Percentiles rank a stretch among this genome's conserved stretches.
Evolutionary conservation across 2,329 filamentous ascomycete species (phyloP).

Genomic region (Podosphaera fusca): DNA sequence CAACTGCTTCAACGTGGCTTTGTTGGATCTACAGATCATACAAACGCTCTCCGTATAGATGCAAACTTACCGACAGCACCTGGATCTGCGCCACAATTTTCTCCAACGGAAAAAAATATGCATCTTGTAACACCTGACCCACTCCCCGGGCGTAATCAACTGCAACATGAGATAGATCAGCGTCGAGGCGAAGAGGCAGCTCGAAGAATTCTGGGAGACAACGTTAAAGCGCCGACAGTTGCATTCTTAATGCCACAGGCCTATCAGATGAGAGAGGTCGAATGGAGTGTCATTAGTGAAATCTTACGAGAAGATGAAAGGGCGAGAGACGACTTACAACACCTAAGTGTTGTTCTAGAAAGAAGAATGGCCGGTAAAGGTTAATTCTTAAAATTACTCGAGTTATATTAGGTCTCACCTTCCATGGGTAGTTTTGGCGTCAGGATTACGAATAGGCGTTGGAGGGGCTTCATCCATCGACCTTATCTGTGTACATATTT

Average conservation of each 20-base stretch:
- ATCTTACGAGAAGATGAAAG: conserved; percentile 15
- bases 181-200: conserved; percentile 32
- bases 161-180: conserved; percentile 23
- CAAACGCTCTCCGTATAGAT: conserved; percentile 16
- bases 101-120: conserved; percentile 23
- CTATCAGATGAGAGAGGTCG: conserved; percentile 40
- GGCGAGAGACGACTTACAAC: conserved; percentile 19
- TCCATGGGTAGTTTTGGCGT: too few species aligned
- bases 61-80: conserved; percentile 25
- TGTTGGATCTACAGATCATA: conserved; percentile 10
- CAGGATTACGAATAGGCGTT: too few species aligned
- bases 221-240: conserved; percentile 40
- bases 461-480: too few species aligned
- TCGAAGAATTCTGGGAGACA: conserved; percentile 35
- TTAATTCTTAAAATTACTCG: background rate
- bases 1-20: conserved; percentile 4
- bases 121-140: background rate
- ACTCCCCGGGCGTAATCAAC: conserved; percentile 2
- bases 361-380: conserved; percentile 5
- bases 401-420: too few species aligned
- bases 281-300: conserved; percentile 50
- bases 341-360: conserved; percentile 31
- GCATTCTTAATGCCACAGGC: conserved; percentile 47
- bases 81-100: conserved; percentile 26
- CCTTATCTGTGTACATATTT: too few species aligned